Conservation (phyloP, 495 filamentous ascomycete species). For the Beverwykella pulmonaria region DNA sequence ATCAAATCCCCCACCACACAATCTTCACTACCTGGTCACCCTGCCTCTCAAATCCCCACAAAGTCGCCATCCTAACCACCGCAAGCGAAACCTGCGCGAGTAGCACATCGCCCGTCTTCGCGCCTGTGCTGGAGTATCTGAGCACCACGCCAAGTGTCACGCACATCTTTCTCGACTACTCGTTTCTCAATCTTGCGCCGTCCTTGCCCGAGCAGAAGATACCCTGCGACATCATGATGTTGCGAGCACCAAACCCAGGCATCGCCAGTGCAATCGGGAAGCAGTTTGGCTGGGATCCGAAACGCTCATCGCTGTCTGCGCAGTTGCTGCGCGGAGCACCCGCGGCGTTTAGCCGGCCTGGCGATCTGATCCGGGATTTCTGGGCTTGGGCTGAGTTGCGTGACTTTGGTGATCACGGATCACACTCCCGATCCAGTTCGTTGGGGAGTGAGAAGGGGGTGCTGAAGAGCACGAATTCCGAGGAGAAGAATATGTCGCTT, state of each 20-base stretch:
- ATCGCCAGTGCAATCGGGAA: conserved; percentile 30
- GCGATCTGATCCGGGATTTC: conserved; percentile 28
- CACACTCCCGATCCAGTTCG: conserved; percentile 11
- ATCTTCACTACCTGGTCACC: conserved; percentile 29
- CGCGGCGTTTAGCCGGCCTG: conserved; percentile 14
- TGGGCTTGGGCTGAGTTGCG: conserved; percentile 26
- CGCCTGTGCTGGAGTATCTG: conserved; percentile 11
- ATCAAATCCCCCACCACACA: conserved; percentile 7
- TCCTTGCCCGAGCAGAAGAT: neutral
- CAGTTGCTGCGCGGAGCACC: neutral
- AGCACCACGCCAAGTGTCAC: conserved; percentile 8
- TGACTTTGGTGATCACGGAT: neutral
- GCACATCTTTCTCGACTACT: conserved; percentile 27
- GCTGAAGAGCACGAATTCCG: conserved; percentile 27
- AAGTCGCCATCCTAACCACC: conserved; percentile 23
- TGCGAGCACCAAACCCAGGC: conserved; percentile 13
- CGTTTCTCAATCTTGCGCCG: conserved; percentile 10
- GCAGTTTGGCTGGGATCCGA: conserved; percentile 29
- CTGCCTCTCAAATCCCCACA: conserved; percentile 3
- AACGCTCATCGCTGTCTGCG: conserved; percentile 15
- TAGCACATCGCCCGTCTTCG: conserved; percentile 21
- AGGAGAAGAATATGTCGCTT: conserved; percentile 31
- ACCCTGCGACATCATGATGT: conserved; percentile 18
- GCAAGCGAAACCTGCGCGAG: conserved; percentile 11
- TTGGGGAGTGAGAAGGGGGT: conserved; percentile 6